Percentiles rank a stretch among this genome's conserved stretches.
Conservation (phyloP, 495 filamentous ascomycete species). For the Penicillium taxi region DNA sequence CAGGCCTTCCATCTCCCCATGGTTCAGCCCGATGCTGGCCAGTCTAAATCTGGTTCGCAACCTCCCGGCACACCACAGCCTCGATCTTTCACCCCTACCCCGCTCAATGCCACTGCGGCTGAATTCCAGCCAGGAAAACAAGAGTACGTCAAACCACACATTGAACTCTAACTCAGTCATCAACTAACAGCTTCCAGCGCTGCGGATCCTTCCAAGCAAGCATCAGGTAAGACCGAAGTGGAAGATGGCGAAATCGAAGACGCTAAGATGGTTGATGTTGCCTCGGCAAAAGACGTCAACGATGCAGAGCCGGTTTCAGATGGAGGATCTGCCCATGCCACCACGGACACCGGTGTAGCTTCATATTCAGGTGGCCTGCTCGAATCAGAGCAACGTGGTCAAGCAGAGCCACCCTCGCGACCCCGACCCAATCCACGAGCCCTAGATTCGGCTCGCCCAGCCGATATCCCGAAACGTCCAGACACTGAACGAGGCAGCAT, state of each 20-base stretch:
- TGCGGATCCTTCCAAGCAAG: slow-evolving; percentile 24
- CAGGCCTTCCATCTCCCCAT: slow-evolving; percentile 56
- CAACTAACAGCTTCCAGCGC: slow-evolving; percentile 19
- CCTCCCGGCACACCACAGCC: slow-evolving; percentile 30
- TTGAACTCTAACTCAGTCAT: background rate
- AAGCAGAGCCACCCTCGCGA: slow-evolving; percentile 15
- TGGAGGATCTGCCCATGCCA: slow-evolving; percentile 7
- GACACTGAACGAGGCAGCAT: slow-evolving; percentile 32
- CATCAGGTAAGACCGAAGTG: slow-evolving; percentile 44
- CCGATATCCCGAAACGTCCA: slow-evolving; percentile 30
- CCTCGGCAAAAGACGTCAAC: slow-evolving; percentile 10
- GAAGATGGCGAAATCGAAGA: slow-evolving; percentile 78
- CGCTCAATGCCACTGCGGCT: slow-evolving; percentile 40
- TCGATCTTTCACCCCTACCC: slow-evolving; percentile 26
- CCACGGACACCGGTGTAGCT: slow-evolving; percentile 12
- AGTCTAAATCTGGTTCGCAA: slow-evolving; percentile 15
- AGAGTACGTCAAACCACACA: slow-evolving; percentile 33
- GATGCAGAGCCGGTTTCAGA: slow-evolving; percentile 4
- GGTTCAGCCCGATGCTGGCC: slow-evolving; percentile 18
- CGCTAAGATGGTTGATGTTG: slow-evolving; percentile 41
- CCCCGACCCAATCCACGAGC: slow-evolving; percentile 22
- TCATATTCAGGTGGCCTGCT: slow-evolving; percentile 11
- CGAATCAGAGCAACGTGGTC: slow-evolving; percentile 8
- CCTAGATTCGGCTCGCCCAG: slow-evolving; percentile 22
- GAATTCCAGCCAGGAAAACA: slow-evolving; percentile 38